Evolutionary conservation across 352 stramenopile genomes (phyloP), one percentile per base, ranked within the genome.

Genomic region (Pythium coloratum): DNA sequence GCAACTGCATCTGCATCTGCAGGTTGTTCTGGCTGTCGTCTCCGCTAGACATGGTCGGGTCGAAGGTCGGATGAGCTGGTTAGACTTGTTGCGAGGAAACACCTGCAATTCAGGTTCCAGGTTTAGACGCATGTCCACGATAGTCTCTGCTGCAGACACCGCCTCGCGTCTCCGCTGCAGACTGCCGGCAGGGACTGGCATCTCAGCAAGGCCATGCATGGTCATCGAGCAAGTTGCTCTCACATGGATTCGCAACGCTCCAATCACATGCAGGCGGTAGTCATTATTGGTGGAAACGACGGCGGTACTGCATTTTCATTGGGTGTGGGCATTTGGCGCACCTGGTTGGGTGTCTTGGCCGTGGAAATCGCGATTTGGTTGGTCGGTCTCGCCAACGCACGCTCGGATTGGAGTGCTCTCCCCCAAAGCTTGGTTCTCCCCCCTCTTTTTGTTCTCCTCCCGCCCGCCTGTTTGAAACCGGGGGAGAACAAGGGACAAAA

Each of bases 1-100:
- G 85, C 32, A 96, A 66, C 72, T 96, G 88, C 69, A 92, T 78
- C 69, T 94, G 88, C 82, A 94, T 93, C 67, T 93, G 84, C 71
- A 94, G 60, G 67, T 85, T 92, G 76, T 71, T 93, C 66, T 78
- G 68, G 13, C 63, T 53, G 40, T 83, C 69, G 69, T 87, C 79
- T 42, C 86, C 79, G 62, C 60, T 77, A 26, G 85, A 89, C 85
- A 93, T 91, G 36, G 18, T 40, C 18, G 34, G 9, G 50, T 57
- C 16, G 50, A 12, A 57, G 26, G 26, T 24, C 8, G 50, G 26
- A 53, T 55, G 49, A n/a, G 20, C 4, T 57, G 28, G 50, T n/a
- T 40, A 14, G 26, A 36, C 33, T 20, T 53, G 46, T 20, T 5
- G 20, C 20, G n/a, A 30, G 46, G n/a, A 53, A 53, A 53, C 46